Percentiles rank a stretch among this genome's conserved stretches.
phyloP scores from a whole-genome alignment of 371 early-diverging fungal species.

The Apophysomyces elegans region DNA sequence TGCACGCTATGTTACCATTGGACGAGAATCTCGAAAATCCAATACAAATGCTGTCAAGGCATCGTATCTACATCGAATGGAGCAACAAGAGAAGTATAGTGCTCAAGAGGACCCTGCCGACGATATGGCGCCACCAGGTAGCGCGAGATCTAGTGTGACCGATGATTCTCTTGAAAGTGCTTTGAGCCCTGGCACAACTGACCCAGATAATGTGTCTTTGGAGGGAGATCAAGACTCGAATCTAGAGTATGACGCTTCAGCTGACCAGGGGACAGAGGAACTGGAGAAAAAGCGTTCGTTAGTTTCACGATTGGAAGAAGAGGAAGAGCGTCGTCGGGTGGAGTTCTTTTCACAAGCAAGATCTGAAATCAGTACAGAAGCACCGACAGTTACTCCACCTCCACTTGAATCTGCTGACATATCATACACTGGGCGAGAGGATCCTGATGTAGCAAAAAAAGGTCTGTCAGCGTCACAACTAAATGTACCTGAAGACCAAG shows the following conservation, averaged over 20 bases:
- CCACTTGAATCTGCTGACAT: not conserved
- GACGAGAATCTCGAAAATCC: slow-evolving; percentile 1
- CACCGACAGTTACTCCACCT: not conserved
- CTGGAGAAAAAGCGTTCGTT: slow-evolving; percentile 30
- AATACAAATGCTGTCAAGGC: slow-evolving; percentile 9
- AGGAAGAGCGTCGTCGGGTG: slow-evolving; percentile 36
- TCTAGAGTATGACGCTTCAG: slow-evolving; percentile 13
- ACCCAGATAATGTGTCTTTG: slow-evolving; percentile 9
- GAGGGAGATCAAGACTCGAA: slow-evolving; percentile 13
- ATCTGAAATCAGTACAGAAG: not conserved
- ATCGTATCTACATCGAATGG: slow-evolving; percentile 14
- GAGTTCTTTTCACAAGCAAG: slow-evolving; percentile 27
- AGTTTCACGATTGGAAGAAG: slow-evolving; percentile 32
- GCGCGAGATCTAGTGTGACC: slow-evolving; percentile 15
- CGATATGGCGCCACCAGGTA: not conserved
- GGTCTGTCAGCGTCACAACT: not conserved
- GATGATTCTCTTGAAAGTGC: slow-evolving; percentile 45
- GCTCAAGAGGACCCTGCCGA: slow-evolving; percentile 18
- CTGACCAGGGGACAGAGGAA: slow-evolving; percentile 24
- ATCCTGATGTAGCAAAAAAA: not conserved
- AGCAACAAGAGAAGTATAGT: slow-evolving; percentile 11
- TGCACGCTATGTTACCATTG: slow-evolving; percentile 11
- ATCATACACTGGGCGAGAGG: no score
- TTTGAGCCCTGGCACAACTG: slow-evolving; percentile 41
- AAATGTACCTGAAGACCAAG: not conserved